Evolutionary conservation across 176 grass and related monocot species (phyloP).

Genomic region (Miscanthus lutarioriparius): DNA sequence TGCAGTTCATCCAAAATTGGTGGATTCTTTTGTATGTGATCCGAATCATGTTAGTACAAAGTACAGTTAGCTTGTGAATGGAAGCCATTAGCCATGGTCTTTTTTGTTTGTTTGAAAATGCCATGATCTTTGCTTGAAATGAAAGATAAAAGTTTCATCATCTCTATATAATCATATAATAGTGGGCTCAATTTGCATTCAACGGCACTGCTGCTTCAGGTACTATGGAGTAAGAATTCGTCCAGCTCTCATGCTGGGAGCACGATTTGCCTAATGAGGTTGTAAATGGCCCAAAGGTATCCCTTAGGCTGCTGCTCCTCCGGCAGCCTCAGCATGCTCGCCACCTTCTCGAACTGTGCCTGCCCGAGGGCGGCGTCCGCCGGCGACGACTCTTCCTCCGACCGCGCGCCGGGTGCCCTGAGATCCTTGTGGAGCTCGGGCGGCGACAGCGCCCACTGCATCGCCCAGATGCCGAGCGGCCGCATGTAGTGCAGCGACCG

Average conservation of each 20-base stretch:
- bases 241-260: slow-evolving; percentile 4
- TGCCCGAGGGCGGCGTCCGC: slow-evolving; percentile 29
- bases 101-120: no score
- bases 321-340: slow-evolving; percentile 65
- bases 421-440: slow-evolving; percentile 50
- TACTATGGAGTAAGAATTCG: no score
- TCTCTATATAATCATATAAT: not conserved
- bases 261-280: slow-evolving; percentile 39
- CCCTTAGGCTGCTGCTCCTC: slow-evolving; percentile 49
- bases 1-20: no score
- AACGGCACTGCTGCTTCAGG: no score
- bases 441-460: slow-evolving; percentile 86
- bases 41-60: no score
- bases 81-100: no score
- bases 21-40: no score
- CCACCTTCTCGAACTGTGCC: slow-evolving; percentile 58
- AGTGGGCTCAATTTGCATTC: no score
- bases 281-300: slow-evolving; percentile 52
- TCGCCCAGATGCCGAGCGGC: slow-evolving; percentile 73
- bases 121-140: no score
- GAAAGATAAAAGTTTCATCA: not conserved
- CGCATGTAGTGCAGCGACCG: slow-evolving; percentile 85
- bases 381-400: not conserved
- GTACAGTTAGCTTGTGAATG: no score
- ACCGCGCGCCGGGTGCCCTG: not conserved